Conservation (phyloP, 768 basidiomycete species). For the Leucosporidium yakuticum region DNA sequence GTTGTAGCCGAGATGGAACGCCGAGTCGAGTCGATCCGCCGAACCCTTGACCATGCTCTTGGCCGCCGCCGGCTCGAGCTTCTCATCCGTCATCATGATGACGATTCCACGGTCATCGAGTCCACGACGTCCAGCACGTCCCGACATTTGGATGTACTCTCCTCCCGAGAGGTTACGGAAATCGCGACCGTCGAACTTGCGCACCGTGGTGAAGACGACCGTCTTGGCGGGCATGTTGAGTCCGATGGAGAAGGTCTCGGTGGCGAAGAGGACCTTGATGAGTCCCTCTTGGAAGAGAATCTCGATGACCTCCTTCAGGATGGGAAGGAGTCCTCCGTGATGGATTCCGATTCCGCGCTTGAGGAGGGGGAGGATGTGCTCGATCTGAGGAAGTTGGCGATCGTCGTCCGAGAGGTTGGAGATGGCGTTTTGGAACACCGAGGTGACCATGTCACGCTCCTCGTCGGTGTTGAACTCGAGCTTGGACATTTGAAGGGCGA, state of each 20-base stretch:
- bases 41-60: constrained; percentile 98
- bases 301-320: constrained; percentile 97
- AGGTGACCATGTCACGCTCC: constrained; percentile 77
- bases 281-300: constrained; percentile 97
- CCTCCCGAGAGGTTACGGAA: constrained; percentile 83
- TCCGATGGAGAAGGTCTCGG: constrained; percentile 94
- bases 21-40: constrained; percentile 92
- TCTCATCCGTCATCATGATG: constrained; percentile 99
- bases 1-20: constrained; percentile 97
- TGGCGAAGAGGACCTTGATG: constrained; percentile 96
- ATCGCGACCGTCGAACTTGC: constrained; percentile 93
- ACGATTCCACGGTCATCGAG: constrained; percentile 98
- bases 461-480: constrained; percentile 89
- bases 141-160: constrained; percentile 99
- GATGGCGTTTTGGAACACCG: constrained; percentile 91
- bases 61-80: constrained; percentile 82
- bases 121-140: constrained; percentile 92
- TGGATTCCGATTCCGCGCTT: constrained; percentile 96
- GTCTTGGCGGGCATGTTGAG: constrained; percentile 99
- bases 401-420: constrained; percentile 80
- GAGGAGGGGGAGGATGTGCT: constrained; percentile 82
- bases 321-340: constrained; percentile 93
- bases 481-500: constrained; percentile 88
- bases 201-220: constrained; percentile 89
- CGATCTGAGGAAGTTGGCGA: constrained; percentile 83